Evolutionary conservation across 108 stramenopile species (phyloP).

Genomic region (Stephanodiscus minutulus): DNA sequence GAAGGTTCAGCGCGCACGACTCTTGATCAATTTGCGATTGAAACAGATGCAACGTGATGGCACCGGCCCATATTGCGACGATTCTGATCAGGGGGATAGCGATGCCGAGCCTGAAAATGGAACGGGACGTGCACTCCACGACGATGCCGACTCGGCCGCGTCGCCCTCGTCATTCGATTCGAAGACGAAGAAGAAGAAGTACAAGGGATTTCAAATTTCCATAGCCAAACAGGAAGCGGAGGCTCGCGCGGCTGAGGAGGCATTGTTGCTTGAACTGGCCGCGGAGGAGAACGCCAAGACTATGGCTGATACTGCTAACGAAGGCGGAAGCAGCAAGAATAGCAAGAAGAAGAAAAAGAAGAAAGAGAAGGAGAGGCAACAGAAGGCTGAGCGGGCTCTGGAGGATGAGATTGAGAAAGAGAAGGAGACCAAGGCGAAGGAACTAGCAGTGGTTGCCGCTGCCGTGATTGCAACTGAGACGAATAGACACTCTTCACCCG

Average conservation of each 20-base stretch:
- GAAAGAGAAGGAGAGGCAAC: conserved; percentile 83
- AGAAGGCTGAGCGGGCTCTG: conserved; percentile 67
- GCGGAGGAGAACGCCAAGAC: conserved; percentile 76
- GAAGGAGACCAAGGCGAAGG: conserved; percentile 49
- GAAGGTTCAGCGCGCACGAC: conserved; percentile 87
- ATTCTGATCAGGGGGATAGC: conserved; percentile 50
- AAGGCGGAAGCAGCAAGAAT: conserved; percentile 51
- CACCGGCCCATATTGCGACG: conserved; percentile 58
- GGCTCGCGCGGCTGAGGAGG: conserved; percentile 84
- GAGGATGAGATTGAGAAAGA: conserved; percentile 68
- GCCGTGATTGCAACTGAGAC: background rate
- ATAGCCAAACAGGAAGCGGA: conserved; percentile 73
- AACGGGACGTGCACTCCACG: conserved; percentile 29
- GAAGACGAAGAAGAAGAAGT: conserved; percentile 73
- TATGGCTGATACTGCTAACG: conserved; percentile 54
- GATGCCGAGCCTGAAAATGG: conserved; percentile 40
- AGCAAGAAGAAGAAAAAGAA: conserved; percentile 88
- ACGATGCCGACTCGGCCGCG: conserved; percentile 42
- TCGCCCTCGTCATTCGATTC: conserved; percentile 19
- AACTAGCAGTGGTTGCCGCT: conserved; percentile 42
- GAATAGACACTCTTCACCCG: conserved; percentile 9
- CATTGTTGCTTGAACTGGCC: conserved; percentile 79
- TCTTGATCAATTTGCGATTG: conserved; percentile 83
- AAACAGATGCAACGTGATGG: conserved; percentile 83
- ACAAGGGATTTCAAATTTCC: conserved; percentile 35